phyloP scores from a whole-genome alignment of 176 grass and related monocot species.

The Phragmites australis region DNA sequence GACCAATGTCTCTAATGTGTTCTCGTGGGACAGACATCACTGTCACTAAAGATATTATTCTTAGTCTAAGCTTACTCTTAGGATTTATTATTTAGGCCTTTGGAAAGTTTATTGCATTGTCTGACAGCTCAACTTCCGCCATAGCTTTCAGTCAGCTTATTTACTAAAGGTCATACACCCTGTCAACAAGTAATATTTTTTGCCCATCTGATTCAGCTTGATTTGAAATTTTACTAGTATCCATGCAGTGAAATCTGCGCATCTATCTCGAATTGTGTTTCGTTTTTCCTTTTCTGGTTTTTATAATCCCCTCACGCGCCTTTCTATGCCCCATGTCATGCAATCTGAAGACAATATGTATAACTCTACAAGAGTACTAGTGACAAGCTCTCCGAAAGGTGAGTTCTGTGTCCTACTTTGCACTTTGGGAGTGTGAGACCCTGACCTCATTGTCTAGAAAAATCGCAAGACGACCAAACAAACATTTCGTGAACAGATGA shows the following conservation, averaged over 20 bases:
- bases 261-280: slow-evolving; percentile 38
- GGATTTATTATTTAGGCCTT: slow-evolving; percentile 20
- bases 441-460: slow-evolving; percentile 23
- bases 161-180: slow-evolving; percentile 1
- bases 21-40: slow-evolving; percentile 14
- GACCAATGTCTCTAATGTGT: background rate
- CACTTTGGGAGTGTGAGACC: slow-evolving; percentile 15
- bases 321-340: slow-evolving; percentile 45
- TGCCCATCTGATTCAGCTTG: slow-evolving; percentile 28
- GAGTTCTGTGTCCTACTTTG: slow-evolving; percentile 37
- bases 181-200: slow-evolving; percentile 12
- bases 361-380: slow-evolving; percentile 17
- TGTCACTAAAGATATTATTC: background rate
- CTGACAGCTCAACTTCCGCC: slow-evolving; percentile 11
- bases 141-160: slow-evolving; percentile 8
- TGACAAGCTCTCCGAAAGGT: slow-evolving; percentile 38
- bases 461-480: background rate
- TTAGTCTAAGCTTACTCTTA: background rate
- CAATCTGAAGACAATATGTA: slow-evolving; percentile 50
- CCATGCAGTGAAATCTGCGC: slow-evolving; percentile 11
- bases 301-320: background rate
- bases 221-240: slow-evolving; percentile 15
- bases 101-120: slow-evolving; percentile 12
- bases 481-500: background rate
- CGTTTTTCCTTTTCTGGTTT: background rate